Evolutionary conservation across 164 flowering plant species (phyloP).

Genomic region (Chimonanthus praecox): DNA sequence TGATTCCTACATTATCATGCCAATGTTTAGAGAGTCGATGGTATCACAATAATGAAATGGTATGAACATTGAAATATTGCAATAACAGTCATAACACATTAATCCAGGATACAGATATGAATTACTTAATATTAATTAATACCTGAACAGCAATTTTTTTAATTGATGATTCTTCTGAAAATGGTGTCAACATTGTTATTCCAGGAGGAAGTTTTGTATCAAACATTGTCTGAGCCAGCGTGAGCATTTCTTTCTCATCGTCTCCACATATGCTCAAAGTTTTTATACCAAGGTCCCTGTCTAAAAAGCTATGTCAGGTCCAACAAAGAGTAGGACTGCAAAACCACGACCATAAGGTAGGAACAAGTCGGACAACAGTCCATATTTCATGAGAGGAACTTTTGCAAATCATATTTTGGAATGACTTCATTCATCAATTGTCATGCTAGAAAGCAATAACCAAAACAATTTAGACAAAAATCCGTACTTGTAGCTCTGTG

Average conservation of each 20-base stretch:
- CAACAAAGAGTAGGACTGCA: background rate
- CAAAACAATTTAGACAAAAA: background rate
- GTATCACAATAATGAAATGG: background rate
- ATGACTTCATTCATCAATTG: background rate
- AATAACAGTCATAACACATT: background rate
- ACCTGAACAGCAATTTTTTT: constrained; percentile 78
- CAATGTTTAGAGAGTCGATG: too few relatives aligned
- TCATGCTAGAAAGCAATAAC: background rate
- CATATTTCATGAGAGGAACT: too few relatives aligned
- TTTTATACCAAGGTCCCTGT: constrained; percentile 82
- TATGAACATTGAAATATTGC: background rate
- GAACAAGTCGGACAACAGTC: background rate
- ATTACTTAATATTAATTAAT: constrained; percentile 2
- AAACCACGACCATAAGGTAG: background rate
- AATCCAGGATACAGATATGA: background rate
- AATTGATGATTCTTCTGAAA: constrained; percentile 79
- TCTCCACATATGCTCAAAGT: constrained; percentile 51
- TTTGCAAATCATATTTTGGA: too few relatives aligned
- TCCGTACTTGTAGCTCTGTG: constrained; percentile 61
- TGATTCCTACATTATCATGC: too few relatives aligned
- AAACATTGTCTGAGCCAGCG: constrained; percentile 79
- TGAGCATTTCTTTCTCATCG: constrained; percentile 61
- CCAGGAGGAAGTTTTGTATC: constrained; percentile 95
- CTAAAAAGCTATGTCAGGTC: background rate
- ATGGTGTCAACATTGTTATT: constrained; percentile 68